These are phyloP conservation scores for Ascochyta koolunga DNA, from an alignment of 2,329 filamentous ascomycete species.

Conservation along the genomic window DNA sequence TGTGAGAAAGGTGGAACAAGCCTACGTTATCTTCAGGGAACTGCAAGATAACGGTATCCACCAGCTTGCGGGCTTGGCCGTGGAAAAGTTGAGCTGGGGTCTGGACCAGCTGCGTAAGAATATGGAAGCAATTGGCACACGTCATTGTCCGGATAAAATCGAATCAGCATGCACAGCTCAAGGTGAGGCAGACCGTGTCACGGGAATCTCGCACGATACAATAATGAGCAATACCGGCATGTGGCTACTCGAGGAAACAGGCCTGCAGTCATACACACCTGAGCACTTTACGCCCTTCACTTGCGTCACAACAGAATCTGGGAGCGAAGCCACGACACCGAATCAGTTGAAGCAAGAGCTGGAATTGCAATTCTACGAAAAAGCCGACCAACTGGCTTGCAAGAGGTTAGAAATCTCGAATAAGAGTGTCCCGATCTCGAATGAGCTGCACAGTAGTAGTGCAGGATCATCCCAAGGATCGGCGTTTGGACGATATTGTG, in stretches of 20 bases:
- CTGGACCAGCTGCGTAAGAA: slow-evolving; percentile 29
- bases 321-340: slow-evolving; percentile 3
- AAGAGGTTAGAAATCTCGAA: slow-evolving; percentile 5
- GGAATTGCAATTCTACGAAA: slow-evolving; percentile 17
- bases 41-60: slow-evolving; percentile 53
- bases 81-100: slow-evolving; percentile 48
- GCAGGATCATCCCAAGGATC: slow-evolving; percentile 23
- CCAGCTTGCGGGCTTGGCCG: slow-evolving; percentile 53
- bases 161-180: slow-evolving; percentile 3
- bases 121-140: slow-evolving; percentile 15
- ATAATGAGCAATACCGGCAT: slow-evolving; percentile 57
- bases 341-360: slow-evolving; percentile 19
- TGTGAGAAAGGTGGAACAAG: slow-evolving; percentile 47
- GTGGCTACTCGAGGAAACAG: slow-evolving; percentile 55
- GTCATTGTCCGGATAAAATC: slow-evolving; percentile 13
- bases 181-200: slow-evolving; percentile 21
- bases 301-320: slow-evolving; percentile 32
- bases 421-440: slow-evolving; percentile 11
- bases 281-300: slow-evolving; percentile 43
- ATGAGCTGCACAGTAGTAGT: slow-evolving; percentile 18
- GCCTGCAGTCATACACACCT: slow-evolving; percentile 47
- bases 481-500: slow-evolving; percentile 26
- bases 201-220: slow-evolving; percentile 37
- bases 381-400: slow-evolving; percentile 16
- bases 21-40: slow-evolving; percentile 51